A percentile compares a stretch with the other conserved stretches of the same genome.
Evolutionary conservation across 1,284 basidiomycete genomes (phyloP).

Genomic region (Apiotrichum mycotoxinovorans): DNA sequence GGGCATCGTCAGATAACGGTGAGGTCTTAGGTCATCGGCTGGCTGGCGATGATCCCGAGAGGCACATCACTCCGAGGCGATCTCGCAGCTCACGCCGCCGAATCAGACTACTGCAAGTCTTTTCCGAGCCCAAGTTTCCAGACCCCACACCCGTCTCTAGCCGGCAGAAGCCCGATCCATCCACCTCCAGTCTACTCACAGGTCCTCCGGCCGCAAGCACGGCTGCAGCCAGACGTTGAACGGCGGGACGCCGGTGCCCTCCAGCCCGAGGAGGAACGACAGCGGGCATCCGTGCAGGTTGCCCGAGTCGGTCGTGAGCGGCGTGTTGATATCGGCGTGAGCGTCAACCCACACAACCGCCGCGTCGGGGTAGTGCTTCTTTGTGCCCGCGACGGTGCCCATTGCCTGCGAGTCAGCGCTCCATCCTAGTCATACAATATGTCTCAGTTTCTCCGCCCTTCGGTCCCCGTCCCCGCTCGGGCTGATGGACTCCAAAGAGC

Average conservation of each 20-base stretch:
- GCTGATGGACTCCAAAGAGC: background rate
- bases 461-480: too few species aligned
- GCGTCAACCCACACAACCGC: slow-evolving; percentile 93
- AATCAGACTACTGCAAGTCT: too few species aligned
- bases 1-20: too few species aligned
- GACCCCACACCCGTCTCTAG: too few species aligned
- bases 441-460: too few species aligned
- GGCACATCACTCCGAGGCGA: too few species aligned
- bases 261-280: slow-evolving; percentile 82
- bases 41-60: too few species aligned
- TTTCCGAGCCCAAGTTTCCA: too few species aligned
- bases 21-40: too few species aligned
- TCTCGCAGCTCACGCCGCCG: too few species aligned
- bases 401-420: slow-evolving; percentile 60
- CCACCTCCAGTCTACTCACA: slow-evolving; percentile 26
- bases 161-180: background rate
- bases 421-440: too few species aligned
- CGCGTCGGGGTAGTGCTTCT: slow-evolving; percentile 56
- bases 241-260: slow-evolving; percentile 59
- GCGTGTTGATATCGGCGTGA: slow-evolving; percentile 93
- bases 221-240: slow-evolving; percentile 70
- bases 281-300: slow-evolving; percentile 99
- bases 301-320: slow-evolving; percentile 77
- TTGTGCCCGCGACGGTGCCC: slow-evolving; percentile 62
- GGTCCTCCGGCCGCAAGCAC: slow-evolving; percentile 62